Conservation (phyloP, 176 grass and related monocot genomes). For the Oryza officinalis region DNA sequence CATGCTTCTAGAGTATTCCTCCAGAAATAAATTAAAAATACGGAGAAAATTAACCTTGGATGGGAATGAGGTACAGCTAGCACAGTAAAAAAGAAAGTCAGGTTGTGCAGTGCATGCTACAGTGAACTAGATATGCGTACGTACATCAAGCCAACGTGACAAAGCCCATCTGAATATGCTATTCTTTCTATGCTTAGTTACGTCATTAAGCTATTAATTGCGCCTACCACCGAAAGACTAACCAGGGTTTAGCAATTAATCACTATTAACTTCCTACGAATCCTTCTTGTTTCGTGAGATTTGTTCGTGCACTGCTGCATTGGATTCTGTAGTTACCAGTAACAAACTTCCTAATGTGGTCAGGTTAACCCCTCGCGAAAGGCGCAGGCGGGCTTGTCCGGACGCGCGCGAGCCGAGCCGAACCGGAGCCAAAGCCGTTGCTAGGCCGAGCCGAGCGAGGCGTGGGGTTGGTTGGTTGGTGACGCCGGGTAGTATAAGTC, state of each 20-base stretch:
- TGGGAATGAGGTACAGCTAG: conserved; percentile 15
- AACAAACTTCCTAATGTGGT: conserved; percentile 16
- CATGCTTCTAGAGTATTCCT: background rate
- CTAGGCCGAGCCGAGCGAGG: background rate
- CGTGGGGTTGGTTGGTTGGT: background rate
- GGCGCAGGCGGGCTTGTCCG: background rate
- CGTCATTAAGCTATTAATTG: background rate
- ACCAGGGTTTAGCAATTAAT: background rate
- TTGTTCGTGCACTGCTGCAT: background rate
- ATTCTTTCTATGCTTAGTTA: background rate
- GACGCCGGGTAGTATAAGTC: conserved; percentile 16
- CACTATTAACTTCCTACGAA: background rate
- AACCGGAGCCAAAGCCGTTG: background rate
- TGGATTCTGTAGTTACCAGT: background rate
- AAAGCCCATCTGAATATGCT: background rate
- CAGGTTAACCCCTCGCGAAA: background rate
- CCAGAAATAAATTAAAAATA: background rate
- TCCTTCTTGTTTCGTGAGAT: background rate
- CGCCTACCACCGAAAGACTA: background rate
- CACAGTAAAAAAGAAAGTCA: background rate
- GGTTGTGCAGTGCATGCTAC: background rate
- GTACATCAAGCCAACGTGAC: background rate
- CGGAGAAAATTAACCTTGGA: background rate
- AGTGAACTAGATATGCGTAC: background rate
- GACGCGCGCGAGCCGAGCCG: background rate